A percentile compares a stretch with the other conserved stretches of the same genome.
phyloP scores from a whole-genome alignment of 192 early-diverging fungal genomes.

The Kappamyces sp. region DNA sequence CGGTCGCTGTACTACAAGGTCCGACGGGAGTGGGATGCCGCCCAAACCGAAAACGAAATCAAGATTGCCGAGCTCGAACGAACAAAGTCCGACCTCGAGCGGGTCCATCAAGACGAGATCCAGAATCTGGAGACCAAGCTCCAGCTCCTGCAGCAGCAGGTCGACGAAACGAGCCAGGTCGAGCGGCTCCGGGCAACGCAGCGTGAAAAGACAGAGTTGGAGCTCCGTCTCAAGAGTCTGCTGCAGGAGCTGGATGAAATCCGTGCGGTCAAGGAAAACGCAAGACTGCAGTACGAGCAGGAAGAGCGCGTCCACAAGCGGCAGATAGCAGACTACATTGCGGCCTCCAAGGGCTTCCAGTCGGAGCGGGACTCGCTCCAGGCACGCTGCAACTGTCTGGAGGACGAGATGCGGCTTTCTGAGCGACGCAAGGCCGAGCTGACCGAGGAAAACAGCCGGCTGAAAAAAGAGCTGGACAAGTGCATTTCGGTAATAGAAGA shows the following conservation, averaged over 20 bases:
- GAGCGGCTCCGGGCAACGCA: conserved; percentile 23
- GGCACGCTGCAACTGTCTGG: conserved; percentile 22
- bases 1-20: conserved; percentile 29
- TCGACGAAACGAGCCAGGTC: conserved; percentile 16
- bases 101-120: neutral
- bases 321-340: conserved; percentile 24
- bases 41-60: conserved; percentile 26
- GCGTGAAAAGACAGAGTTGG: conserved; percentile 32
- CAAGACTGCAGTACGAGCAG: conserved; percentile 24
- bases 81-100: neutral
- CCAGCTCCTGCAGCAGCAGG: neutral
- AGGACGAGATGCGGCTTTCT: conserved; percentile 17
- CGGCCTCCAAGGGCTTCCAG: conserved; percentile 25
- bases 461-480: conserved; percentile 32
- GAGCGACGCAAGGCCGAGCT: conserved; percentile 21
- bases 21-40: conserved; percentile 24
- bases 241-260: conserved; percentile 35
- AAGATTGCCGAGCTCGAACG: conserved; percentile 13
- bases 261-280: conserved; percentile 34
- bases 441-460: conserved; percentile 22
- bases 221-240: conserved; percentile 24
- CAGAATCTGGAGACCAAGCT: conserved; percentile 6
- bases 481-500: conserved; percentile 23
- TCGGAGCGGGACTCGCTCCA: conserved; percentile 33
- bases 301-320: conserved; percentile 24